phyloP scores from a whole-genome alignment of 2,329 filamentous ascomycete species.

The Rugonectria rugulosa region DNA sequence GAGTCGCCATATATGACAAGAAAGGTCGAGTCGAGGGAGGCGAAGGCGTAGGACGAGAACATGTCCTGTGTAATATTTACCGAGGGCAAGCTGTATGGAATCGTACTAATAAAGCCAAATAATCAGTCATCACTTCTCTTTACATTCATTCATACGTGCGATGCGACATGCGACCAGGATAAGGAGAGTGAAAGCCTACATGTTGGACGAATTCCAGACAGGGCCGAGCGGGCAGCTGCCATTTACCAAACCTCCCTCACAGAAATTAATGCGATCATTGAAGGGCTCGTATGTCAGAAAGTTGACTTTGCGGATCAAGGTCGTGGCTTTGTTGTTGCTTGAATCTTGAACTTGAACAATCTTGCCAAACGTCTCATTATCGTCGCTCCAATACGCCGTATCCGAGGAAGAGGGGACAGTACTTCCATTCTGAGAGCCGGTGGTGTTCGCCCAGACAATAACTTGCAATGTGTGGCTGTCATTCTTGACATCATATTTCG shows the following conservation, averaged over 20 bases:
- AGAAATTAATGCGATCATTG: conserved; percentile 68
- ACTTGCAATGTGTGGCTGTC: conserved; percentile 73
- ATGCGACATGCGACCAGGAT: not conserved
- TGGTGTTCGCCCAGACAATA: conserved; percentile 91
- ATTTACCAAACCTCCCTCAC: conserved; percentile 65
- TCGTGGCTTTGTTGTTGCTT: conserved; percentile 68
- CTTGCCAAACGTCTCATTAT: conserved; percentile 73
- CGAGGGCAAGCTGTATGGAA: conserved; percentile 66
- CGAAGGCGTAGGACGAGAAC: conserved; percentile 83
- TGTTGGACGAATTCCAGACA: conserved; percentile 62
- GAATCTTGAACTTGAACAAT: conserved; percentile 70
- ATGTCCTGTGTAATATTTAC: conserved; percentile 80
- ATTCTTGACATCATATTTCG: conserved; percentile 70
- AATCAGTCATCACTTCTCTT: conserved; percentile 10
- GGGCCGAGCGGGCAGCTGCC: conserved; percentile 78
- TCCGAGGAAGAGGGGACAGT: conserved; percentile 67
- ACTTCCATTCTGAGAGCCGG: conserved; percentile 69
- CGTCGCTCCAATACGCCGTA: conserved; percentile 65
- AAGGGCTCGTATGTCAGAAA: conserved; percentile 81
- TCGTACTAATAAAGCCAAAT: conserved; percentile 36
- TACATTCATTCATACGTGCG: not conserved
- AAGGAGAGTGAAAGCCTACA: conserved; percentile 43
- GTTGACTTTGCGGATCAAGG: conserved; percentile 74
- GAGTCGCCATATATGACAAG: conserved; percentile 78
- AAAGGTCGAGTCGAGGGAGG: conserved; percentile 79